These are phyloP conservation scores for Penicillium crustosum DNA, from an alignment of 2,329 filamentous ascomycete species.

Conservation along the genomic window DNA sequence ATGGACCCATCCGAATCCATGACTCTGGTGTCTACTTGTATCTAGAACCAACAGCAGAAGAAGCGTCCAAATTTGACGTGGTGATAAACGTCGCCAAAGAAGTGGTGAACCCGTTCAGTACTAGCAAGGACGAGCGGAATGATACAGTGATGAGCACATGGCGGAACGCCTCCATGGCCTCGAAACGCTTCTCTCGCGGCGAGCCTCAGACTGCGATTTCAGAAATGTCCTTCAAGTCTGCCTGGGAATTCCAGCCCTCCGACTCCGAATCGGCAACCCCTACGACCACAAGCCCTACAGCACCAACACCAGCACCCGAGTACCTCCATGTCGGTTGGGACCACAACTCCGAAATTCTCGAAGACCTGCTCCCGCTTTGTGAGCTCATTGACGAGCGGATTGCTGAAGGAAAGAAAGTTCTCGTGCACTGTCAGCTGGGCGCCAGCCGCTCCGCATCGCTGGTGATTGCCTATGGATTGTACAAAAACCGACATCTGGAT, in stretches of 20 bases:
- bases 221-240: slow-evolving; percentile 52
- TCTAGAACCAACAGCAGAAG: slow-evolving; percentile 60
- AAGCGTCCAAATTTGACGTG: slow-evolving; percentile 61
- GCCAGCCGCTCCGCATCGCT: slow-evolving; percentile 66
- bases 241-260: slow-evolving; percentile 42
- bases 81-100: slow-evolving; percentile 67
- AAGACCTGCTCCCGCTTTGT: slow-evolving; percentile 60
- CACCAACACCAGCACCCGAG: slow-evolving; percentile 51
- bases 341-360: slow-evolving; percentile 66
- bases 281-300: slow-evolving; percentile 31
- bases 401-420: slow-evolving; percentile 57
- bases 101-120: slow-evolving; percentile 59
- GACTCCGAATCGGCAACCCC: slow-evolving; percentile 31
- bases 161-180: slow-evolving; percentile 48
- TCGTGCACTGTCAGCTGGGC: slow-evolving; percentile 65
- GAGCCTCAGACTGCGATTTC: slow-evolving; percentile 48
- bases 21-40: slow-evolving; percentile 63
- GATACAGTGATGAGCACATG: slow-evolving; percentile 46
- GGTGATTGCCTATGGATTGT: slow-evolving; percentile 65
- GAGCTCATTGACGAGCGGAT: slow-evolving; percentile 62
- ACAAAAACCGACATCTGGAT: slow-evolving; percentile 61
- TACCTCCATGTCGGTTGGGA: slow-evolving; percentile 68
- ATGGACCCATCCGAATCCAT: slow-evolving; percentile 65
- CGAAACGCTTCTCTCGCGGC: slow-evolving; percentile 36
- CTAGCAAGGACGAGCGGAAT: slow-evolving; percentile 28